These are phyloP conservation scores for Pichia sp. DNA, from an alignment of 1,139 yeast genomes.

Conservation along the genomic window DNA sequence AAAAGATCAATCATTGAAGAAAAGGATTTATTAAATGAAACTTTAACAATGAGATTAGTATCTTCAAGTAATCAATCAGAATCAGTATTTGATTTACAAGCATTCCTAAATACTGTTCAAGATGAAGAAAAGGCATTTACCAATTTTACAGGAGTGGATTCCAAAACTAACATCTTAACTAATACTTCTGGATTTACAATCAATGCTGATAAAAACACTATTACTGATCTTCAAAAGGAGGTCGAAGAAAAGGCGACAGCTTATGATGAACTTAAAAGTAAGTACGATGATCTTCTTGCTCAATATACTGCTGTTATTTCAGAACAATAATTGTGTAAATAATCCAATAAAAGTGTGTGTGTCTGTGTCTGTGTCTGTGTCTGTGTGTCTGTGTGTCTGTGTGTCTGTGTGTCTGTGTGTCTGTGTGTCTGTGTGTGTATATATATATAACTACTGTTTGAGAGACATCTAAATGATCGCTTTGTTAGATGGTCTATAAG, in stretches of 20 bases:
- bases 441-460: no score
- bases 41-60: slow-evolving; percentile 29
- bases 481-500: no score
- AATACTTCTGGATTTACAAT: slow-evolving; percentile 7
- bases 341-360: background rate
- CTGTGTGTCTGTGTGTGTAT: no score
- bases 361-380: background rate
- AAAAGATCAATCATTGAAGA: slow-evolving; percentile 49
- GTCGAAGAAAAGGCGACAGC: slow-evolving; percentile 48
- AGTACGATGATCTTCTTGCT: slow-evolving; percentile 53
- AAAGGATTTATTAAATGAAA: slow-evolving; percentile 42
- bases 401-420: no score
- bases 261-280: slow-evolving; percentile 49
- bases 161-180: slow-evolving; percentile 20
- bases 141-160: slow-evolving; percentile 35
- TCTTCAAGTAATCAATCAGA: background rate
- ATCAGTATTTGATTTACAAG: slow-evolving; percentile 26
- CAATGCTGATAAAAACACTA: slow-evolving; percentile 16
- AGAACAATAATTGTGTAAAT: slow-evolving; percentile 4
- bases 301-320: slow-evolving; percentile 44
- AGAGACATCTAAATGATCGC: no score
- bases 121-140: slow-evolving; percentile 48
- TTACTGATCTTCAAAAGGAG: slow-evolving; percentile 39
- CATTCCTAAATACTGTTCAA: slow-evolving; percentile 43
- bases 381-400: no score